Base-by-base conservation (phyloP, 2,329 filamentous ascomycete species). In the Curvularia verruculosa region DNA sequence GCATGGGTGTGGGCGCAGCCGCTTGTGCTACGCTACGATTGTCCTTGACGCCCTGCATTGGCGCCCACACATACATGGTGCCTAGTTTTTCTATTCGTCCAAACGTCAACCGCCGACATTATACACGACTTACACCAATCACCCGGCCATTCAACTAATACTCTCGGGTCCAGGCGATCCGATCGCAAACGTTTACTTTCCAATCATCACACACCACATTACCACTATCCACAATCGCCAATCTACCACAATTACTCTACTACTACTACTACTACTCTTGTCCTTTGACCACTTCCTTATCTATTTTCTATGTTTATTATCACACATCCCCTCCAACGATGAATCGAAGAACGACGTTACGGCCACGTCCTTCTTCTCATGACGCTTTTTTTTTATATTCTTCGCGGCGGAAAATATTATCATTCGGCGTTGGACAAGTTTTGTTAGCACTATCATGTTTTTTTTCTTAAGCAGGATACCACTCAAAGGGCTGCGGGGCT, bases 91-190 rank as follows among this genome's bases (percentile, higher is more conserved):
- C 50, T 43, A 56, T 56, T 56, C 54, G 48, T 36, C 41, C 13
- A 50, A 49, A 24, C 31, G 37, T 45, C 28, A 52, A 51, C 48
- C 44, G 46, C 50, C 46, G 40, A 45, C 49, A 58, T 28, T 45
- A 18, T 29, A 45, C 43, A 45, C 43, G 24, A 45, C 43, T 18
- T 24, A 45, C 40, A 44, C 51, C 40, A 47, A 51, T 21, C 51
- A 54, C 57, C 61, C 56, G 62, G 29, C 56, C 41, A 55, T 55
- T 55, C 47, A 58, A 55, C 41, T 70, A 70, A 69, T 63, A 41
- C 39, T 21, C 56, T 63, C 67, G 72, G 70, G 71, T 73, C 72
- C 71, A 60, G 71, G 71, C 68, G 72, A 74, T 70, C 73, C 69
- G 63, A 68, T 68, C 67, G 65, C 69, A 71, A 48, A 60, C 61